These are phyloP conservation scores for Pythium folliculosum DNA, from an alignment of 352 stramenopile genomes.

Conservation along the genomic window DNA sequence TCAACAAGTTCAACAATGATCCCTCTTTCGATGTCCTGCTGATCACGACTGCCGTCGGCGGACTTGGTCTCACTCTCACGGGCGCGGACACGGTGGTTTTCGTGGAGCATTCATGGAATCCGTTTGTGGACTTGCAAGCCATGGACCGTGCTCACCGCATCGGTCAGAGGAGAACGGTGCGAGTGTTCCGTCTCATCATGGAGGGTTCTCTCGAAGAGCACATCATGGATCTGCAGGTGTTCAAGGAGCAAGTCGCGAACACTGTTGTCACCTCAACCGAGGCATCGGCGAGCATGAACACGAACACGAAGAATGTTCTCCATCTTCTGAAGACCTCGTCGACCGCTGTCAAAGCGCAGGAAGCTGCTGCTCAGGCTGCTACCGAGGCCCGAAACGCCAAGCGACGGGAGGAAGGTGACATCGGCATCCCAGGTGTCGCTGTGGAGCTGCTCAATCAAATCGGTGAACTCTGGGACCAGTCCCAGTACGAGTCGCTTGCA, in stretches of 20 bases:
- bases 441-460: conserved; percentile 62
- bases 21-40: conserved; percentile 93
- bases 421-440: conserved; percentile 29
- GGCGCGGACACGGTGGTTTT: conserved; percentile 97
- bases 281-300: conserved; percentile 57
- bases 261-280: conserved; percentile 61
- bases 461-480: conserved; percentile 80
- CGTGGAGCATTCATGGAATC: conserved; percentile 98
- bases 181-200: conserved; percentile 82
- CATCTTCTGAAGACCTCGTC: conserved; percentile 62
- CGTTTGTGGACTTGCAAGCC: conserved; percentile 94
- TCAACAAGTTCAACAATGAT: conserved; percentile 93
- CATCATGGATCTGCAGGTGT: conserved; percentile 76
- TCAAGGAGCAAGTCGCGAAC: conserved; percentile 74
- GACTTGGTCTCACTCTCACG: conserved; percentile 96
- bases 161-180: conserved; percentile 67
- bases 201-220: conserved; percentile 74
- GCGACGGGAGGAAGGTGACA: neutral
- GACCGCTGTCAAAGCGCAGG: conserved; percentile 36
- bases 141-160: conserved; percentile 88
- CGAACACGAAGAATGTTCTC: conserved; percentile 66
- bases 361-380: conserved; percentile 23
- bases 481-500: conserved; percentile 73
- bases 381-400: conserved; percentile 7
- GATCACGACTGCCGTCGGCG: conserved; percentile 94